Evolutionary conservation across 73 alveolate genomes (phyloP).

Genomic region (Paramecium pentaurelia): DNA sequence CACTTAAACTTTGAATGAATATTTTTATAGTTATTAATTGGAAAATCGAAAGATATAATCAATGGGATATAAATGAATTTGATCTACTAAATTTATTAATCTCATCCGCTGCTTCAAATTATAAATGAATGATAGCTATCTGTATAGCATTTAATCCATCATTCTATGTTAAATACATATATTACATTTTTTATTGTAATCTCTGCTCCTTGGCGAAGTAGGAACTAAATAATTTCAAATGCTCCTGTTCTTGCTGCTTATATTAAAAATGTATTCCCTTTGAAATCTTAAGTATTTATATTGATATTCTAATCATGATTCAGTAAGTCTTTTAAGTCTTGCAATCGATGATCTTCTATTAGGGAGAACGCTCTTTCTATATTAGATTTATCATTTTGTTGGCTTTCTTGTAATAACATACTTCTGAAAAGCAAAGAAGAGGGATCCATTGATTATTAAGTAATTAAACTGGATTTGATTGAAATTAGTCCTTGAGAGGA

Average conservation of each 20-base stretch:
- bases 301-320: neutral
- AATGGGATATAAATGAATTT: neutral
- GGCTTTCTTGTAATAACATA: neutral
- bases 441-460: neutral
- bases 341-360: neutral
- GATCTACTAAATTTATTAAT: neutral
- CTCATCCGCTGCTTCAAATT: neutral
- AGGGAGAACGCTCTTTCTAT: neutral
- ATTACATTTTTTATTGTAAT: neutral
- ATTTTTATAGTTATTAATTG: neutral
- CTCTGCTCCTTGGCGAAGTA: neutral
- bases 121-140: neutral
- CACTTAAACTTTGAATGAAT: neutral
- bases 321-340: neutral
- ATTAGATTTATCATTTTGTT: neutral
- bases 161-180: neutral
- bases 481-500: neutral
- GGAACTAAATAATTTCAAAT: neutral
- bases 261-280: neutral
- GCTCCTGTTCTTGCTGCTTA: slow-evolving; percentile 26
- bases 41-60: neutral
- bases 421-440: neutral
- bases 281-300: neutral
- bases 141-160: neutral
- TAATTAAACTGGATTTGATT: neutral